Base-by-base conservation (phyloP, 2,329 filamentous ascomycete genomes). In the Raffaelea ambrosiae region DNA sequence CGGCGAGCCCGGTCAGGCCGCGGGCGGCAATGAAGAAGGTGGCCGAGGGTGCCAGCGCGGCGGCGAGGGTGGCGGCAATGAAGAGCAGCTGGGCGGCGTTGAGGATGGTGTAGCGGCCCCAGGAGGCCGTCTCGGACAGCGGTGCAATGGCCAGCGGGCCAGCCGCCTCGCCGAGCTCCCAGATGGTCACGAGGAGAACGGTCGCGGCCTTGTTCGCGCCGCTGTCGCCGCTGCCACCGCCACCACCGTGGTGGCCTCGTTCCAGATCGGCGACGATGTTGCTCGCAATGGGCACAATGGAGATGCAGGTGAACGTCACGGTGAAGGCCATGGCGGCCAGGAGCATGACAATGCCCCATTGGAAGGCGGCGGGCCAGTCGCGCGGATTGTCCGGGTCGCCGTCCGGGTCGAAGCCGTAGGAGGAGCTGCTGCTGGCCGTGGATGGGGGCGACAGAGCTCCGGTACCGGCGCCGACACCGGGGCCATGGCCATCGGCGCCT, bases 101-200 rank as follows among this genome's bases (percentile, higher is more conserved):
- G 54, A 81, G 68, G 44, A 82, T 70, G 4, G 69, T 67, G 48
- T 72, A 70, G 1, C 79, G 73, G 33, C 79, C 79, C 50, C 49
- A 52, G 4, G 44, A n/a, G 53, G 73, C 73, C 11, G 78, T 63
- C 61, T 86, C 83, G 7, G 74, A 80, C 5, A 84, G 60, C 0
- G 83, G 81, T 10, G 79, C 81, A 56, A 81, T 81, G 3, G 79
- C 43, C 3, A 83, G 62, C 0, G 79, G 79, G 0, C 79, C 79
- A 2, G 77, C 73, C 2, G 76, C 76, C 54, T 82, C 79, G 51
- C 83, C 83, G 0, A 86, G 71, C 51, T 88, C 76, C 71, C 83
- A 84, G 50, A 86, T 79, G 1, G 82, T 85, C 9, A 88, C 79
- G 47, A 87, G 78, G 40, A 89, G 66, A 36, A 77, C 73, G 54